A percentile compares a stretch with the other conserved stretches of the same genome.
Evolutionary conservation across 2,329 filamentous ascomycete species (phyloP).

Genomic region (Xylogone sp.): DNA sequence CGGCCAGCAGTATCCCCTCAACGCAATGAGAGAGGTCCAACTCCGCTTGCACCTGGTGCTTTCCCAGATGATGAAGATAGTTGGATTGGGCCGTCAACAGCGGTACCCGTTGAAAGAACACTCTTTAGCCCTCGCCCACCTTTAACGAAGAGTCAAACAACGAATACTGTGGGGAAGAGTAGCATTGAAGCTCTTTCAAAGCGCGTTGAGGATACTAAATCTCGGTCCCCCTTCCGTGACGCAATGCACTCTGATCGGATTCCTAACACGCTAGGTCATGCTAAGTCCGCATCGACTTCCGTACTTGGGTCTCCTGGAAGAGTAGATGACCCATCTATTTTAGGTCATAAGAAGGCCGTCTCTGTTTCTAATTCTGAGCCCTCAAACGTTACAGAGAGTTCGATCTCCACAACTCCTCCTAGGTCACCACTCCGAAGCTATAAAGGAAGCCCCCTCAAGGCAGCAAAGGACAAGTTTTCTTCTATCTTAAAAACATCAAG

Average conservation of each 20-base stretch:
- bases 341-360: constrained; percentile 50
- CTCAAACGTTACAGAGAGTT: constrained; percentile 46
- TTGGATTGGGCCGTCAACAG: constrained; percentile 54
- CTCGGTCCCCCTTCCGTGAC: constrained; percentile 24
- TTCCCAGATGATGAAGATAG: constrained; percentile 59
- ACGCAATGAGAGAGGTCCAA: constrained; percentile 5
- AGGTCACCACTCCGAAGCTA: constrained; percentile 55
- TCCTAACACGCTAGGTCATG: constrained; percentile 41
- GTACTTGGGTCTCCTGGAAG: constrained; percentile 48
- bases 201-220: constrained; percentile 31
- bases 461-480: constrained; percentile 88
- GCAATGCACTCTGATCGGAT: constrained; percentile 19
- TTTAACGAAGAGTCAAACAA: constrained; percentile 57
- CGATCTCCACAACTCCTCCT: constrained; percentile 22
- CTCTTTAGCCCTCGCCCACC: constrained; percentile 45
- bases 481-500: constrained; percentile 87
- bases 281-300: constrained; percentile 62
- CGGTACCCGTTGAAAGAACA: constrained; percentile 22
- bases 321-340: constrained; percentile 26
- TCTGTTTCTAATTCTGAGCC: constrained; percentile 56
- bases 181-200: constrained; percentile 44
- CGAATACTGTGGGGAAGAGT: constrained; percentile 54
- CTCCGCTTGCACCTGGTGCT: constrained; percentile 46
- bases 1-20: constrained; percentile 11
- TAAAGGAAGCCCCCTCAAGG: constrained; percentile 78